Evolutionary conservation across 768 basidiomycete genomes (phyloP), one percentile per base, ranked within the genome.

Genomic region (Lactarius sp.): DNA sequence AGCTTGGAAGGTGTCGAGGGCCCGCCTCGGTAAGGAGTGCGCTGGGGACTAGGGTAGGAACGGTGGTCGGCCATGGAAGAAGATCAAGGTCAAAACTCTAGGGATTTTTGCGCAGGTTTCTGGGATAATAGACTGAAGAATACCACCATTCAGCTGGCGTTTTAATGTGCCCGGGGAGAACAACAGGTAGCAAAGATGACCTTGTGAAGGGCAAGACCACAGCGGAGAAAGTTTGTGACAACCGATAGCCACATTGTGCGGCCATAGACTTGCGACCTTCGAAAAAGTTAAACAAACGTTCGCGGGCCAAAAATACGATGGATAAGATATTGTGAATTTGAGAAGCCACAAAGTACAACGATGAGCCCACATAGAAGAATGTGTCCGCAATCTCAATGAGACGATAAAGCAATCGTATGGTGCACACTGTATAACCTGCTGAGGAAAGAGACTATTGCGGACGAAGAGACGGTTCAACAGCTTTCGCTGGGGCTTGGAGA

Each of bases 1-100:
- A 18, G 8, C 12, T 57, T 34, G 44, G 44, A 46, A 47, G 56
- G 56, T 6, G 56, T 58, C 46, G 56, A 58, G 46, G 46, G 34
- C 56, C 56, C 13, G 56, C 44, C 56, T 58, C 56, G 44, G 34
- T 20, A 33, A 37, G 33, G 56, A 20, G 56, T 58, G 2, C 20
- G 2, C 36, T 37, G 56, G 18, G 46, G 34, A 13, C 56, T 58
- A 49, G 34, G 20, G 44, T 36, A 49, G 44, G 46, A 58, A 49
- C 6, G 56, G 4, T 10, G 20, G 46, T 47, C 46, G 34, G 56
- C 33, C 56, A 58, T 58, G 33, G 34, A 22, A 46, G n/a, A 6
- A 33, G 42, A 56, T 10, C 7, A 20, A 13, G 7, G 14, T 37
- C 18, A 16, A 56, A 46, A 57, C 56, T 37, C 20, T n/a, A 58